phyloP scores from a whole-genome alignment of 1,284 basidiomycete genomes.

The Ustilago hordei region DNA sequence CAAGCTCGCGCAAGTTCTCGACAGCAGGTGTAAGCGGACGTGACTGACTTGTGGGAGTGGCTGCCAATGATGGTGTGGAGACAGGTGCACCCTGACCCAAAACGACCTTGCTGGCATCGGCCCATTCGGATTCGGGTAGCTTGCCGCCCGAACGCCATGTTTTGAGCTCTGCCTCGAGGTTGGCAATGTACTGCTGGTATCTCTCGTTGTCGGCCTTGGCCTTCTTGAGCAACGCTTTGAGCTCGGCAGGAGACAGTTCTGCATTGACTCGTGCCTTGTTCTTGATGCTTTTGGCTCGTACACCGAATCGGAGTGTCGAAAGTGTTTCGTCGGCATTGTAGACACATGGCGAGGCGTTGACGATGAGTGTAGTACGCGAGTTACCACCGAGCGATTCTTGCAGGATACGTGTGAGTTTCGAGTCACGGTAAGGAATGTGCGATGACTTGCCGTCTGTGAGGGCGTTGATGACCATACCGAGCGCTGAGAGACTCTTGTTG shows the following conservation, averaged over 20 bases:
- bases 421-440: constrained; percentile 98
- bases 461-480: constrained; percentile 99
- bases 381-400: constrained; percentile 99
- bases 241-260: constrained; percentile 94
- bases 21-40: constrained; percentile 80
- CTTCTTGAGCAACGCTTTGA: constrained; percentile 91
- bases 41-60: constrained; percentile 43
- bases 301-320: constrained; percentile 95
- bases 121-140: constrained; percentile 88
- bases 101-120: constrained; percentile 76
- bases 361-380: constrained; percentile 97
- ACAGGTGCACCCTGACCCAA: constrained; percentile 60
- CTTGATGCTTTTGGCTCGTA: constrained; percentile 98
- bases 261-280: constrained; percentile 99
- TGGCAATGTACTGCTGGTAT: constrained; percentile 87
- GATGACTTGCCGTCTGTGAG: constrained; percentile 92
- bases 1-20: constrained; percentile 78
- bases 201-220: constrained; percentile 86
- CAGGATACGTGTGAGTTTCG: constrained; percentile 97
- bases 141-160: constrained; percentile 89
- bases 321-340: constrained; percentile 98
- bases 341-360: constrained; percentile 96
- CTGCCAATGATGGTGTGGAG: constrained; percentile 60
- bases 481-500: constrained; percentile 96
- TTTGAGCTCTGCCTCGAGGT: constrained; percentile 89